Percentiles rank a stretch among this genome's conserved stretches.
Evolutionary conservation across 768 basidiomycete species (phyloP).

Genomic region (Hygrocybe coccinea): DNA sequence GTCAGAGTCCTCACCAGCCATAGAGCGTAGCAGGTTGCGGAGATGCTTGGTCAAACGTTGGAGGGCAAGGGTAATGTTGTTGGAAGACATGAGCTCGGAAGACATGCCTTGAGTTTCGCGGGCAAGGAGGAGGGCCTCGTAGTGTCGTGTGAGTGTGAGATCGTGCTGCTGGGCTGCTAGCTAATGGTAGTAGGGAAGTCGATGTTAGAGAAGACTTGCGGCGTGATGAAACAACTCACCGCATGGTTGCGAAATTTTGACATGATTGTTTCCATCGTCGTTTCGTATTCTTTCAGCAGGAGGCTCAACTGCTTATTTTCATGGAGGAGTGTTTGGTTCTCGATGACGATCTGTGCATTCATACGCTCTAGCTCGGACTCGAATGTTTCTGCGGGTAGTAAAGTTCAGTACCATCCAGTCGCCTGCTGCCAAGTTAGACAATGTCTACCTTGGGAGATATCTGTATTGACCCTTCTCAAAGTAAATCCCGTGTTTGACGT

Average conservation of each 20-base stretch:
- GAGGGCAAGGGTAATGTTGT: constrained; percentile 60
- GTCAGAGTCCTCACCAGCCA: constrained; percentile 61
- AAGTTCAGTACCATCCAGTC: constrained; percentile 31
- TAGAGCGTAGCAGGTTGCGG: constrained; percentile 64
- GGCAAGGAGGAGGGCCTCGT: constrained; percentile 72
- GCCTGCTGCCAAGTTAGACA: constrained; percentile 1
- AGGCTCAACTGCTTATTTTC: constrained; percentile 92
- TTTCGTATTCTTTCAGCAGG: constrained; percentile 91
- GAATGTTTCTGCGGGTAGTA: constrained; percentile 68
- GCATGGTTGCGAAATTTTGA: constrained; percentile 88
- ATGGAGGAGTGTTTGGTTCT: constrained; percentile 86
- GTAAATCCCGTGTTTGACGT: constrained; percentile 70
- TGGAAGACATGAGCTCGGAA: constrained; percentile 52
- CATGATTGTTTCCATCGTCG: constrained; percentile 95
- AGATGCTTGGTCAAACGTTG: constrained; percentile 67
- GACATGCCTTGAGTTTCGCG: constrained; percentile 56
- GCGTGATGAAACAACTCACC: constrained; percentile 43
- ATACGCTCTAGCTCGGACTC: constrained; percentile 87
- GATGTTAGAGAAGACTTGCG: constrained; percentile 11
- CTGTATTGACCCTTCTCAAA: constrained; percentile 79
- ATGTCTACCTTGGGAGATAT: constrained; percentile 72
- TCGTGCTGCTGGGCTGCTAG: constrained; percentile 91
- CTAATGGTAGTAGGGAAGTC: constrained; percentile 44
- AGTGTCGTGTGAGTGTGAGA: constrained; percentile 80
- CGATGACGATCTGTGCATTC: constrained; percentile 86